Percentiles rank a stretch among this genome's conserved stretches.
phyloP scores from a whole-genome alignment of 768 basidiomycete genomes.

The Lentinus brumalis region DNA sequence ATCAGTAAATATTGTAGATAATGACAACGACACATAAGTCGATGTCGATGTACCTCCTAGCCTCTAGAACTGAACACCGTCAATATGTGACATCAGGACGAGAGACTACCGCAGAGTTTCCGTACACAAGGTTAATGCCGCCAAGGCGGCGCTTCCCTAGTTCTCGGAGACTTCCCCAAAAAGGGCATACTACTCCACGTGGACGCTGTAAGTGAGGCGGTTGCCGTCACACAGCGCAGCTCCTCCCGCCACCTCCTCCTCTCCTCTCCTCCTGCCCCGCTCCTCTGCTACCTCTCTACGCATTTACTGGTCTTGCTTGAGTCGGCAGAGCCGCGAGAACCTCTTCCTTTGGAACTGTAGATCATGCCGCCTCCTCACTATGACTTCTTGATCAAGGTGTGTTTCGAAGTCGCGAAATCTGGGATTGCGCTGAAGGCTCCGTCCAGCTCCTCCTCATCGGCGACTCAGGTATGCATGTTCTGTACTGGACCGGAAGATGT shows the following conservation, averaged over 20 bases:
- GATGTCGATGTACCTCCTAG: too few species aligned
- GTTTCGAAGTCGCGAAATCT: constrained; percentile 18
- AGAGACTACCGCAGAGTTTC: too few species aligned
- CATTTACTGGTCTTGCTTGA: background rate
- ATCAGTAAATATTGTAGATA: too few species aligned
- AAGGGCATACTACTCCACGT: constrained; percentile 6
- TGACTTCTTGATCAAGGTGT: constrained; percentile 94
- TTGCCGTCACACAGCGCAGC: constrained; percentile 16
- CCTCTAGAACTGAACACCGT: too few species aligned
- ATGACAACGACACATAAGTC: too few species aligned
- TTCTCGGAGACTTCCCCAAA: constrained; percentile 6
- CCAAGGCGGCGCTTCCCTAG: too few species aligned
- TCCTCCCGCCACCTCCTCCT: constrained; percentile 15
- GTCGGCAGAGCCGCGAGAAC: background rate
- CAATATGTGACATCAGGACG: too few species aligned
- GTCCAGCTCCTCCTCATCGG: constrained; percentile 90
- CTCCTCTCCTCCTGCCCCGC: background rate
- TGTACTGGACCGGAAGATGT: background rate
- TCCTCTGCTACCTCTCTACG: background rate
- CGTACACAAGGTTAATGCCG: too few species aligned
- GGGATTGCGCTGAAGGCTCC: constrained; percentile 8
- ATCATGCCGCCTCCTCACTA: constrained; percentile 91
- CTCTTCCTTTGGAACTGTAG: constrained; percentile 2
- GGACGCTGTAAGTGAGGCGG: constrained; percentile 12
- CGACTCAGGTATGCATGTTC: constrained; percentile 70